These are phyloP conservation scores for Juncus inflexus DNA, from an alignment of 176 grass and related monocot species.

Conservation along the genomic window DNA sequence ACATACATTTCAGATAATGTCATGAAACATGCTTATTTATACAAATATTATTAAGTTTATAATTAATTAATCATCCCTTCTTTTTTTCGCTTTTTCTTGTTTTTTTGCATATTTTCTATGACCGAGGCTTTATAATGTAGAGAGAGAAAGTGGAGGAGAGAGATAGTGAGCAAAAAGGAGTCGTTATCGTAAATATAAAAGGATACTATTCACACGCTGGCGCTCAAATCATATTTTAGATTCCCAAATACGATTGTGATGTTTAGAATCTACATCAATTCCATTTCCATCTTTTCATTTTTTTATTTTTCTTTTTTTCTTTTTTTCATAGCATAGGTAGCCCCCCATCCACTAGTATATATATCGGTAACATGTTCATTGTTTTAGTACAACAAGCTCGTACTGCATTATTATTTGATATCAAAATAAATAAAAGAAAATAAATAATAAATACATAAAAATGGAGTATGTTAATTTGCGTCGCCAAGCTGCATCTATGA, in stretches of 20 bases:
- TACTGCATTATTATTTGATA: conserved; percentile 27
- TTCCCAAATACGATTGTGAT: conserved; percentile 42
- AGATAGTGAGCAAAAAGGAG: conserved; percentile 49
- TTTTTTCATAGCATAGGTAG: conserved; percentile 12
- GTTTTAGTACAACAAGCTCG: conserved; percentile 26
- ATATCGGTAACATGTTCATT: conserved; percentile 31
- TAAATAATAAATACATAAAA: conserved; percentile 20
- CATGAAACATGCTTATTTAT: too few species aligned
- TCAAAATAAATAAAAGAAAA: conserved; percentile 4
- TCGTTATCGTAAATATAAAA: conserved; percentile 50
- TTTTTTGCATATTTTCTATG: conserved; percentile 10
- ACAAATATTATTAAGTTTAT: too few species aligned
- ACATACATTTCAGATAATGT: too few species aligned
- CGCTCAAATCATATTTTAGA: conserved; percentile 51
- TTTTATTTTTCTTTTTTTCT: conserved; percentile 25
- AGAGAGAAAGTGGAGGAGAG: conserved; percentile 30
- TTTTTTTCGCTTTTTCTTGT: conserved; percentile 14
- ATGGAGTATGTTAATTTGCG: conserved; percentile 77
- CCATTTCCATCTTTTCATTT: conserved; percentile 37
- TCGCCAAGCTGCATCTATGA: conserved; percentile 73
- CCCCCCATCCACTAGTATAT: conserved; percentile 56
- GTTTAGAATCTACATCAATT: conserved; percentile 55
- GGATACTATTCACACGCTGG: conserved; percentile 53
- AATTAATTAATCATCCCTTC: too few species aligned
- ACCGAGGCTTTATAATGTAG: not conserved